phyloP scores from a whole-genome alignment of 805 yeast species.

The Millerozyma miso region DNA sequence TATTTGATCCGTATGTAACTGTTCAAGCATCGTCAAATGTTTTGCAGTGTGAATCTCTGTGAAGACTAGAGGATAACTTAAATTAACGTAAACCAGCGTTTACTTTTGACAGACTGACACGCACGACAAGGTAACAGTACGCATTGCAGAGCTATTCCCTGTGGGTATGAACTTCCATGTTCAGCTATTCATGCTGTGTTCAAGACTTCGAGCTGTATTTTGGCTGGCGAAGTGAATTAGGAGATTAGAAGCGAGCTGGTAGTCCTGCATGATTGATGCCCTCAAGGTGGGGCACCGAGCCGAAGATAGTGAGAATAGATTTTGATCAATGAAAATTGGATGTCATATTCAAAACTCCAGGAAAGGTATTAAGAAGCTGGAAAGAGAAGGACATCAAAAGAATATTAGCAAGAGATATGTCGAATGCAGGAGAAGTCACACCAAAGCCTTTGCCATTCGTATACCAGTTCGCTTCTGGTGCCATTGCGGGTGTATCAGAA shows the following conservation, averaged over 20 bases:
- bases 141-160: too few relatives aligned
- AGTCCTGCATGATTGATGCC: background rate
- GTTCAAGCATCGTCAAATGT: too few relatives aligned
- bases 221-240: background rate
- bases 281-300: background rate
- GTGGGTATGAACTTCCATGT: too few relatives aligned
- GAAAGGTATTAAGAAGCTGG: background rate
- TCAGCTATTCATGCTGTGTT: too few relatives aligned
- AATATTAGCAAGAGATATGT: background rate
- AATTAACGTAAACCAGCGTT: too few relatives aligned
- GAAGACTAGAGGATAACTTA: too few relatives aligned
- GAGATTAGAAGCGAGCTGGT: background rate
- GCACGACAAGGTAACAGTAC: too few relatives aligned
- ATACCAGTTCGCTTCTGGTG: conserved; percentile 90
- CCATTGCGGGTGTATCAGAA: conserved; percentile 96
- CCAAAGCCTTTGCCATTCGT: conserved; percentile 64
- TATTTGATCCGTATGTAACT: too few relatives aligned
- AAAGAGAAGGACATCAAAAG: background rate
- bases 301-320: background rate
- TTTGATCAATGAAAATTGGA: background rate
- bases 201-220: too few relatives aligned
- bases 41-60: too few relatives aligned
- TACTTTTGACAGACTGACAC: too few relatives aligned
- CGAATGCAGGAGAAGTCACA: conserved; percentile 6
- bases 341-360: too few relatives aligned